Conservation (phyloP, 2,329 filamentous ascomycete genomes). For the Fusarium aywerte region DNA sequence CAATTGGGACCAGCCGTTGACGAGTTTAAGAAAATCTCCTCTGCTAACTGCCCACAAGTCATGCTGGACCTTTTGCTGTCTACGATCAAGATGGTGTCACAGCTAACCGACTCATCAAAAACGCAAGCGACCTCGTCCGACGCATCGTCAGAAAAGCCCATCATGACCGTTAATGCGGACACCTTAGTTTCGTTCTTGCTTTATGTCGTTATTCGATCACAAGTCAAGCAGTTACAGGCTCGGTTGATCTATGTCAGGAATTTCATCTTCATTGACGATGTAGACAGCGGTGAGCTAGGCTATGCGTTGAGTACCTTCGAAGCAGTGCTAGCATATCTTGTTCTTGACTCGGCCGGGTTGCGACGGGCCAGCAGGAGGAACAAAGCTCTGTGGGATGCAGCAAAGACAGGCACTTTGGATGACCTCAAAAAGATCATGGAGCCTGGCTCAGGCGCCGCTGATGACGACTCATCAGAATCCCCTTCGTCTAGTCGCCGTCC, state of each 20-base stretch:
- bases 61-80: conserved; percentile 85
- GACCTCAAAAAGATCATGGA: conserved; percentile 84
- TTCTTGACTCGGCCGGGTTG: conserved; percentile 81
- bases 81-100: conserved; percentile 86
- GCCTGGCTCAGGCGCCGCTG: conserved; percentile 65
- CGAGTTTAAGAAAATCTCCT: conserved; percentile 86
- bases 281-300: conserved; percentile 94
- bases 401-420: conserved; percentile 78
- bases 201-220: conserved; percentile 90
- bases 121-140: conserved; percentile 51
- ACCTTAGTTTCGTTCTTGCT: conserved; percentile 91
- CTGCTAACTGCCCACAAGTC: conserved; percentile 82
- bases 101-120: conserved; percentile 65
- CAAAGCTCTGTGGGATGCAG: conserved; percentile 86
- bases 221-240: conserved; percentile 87
- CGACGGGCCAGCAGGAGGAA: conserved; percentile 88
- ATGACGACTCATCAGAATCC: conserved; percentile 56
- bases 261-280: conserved; percentile 97
- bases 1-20: conserved; percentile 83
- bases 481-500: conserved; percentile 57
- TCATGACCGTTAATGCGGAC: conserved; percentile 80
- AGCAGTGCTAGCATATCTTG: conserved; percentile 89
- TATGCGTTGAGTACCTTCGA: conserved; percentile 97
- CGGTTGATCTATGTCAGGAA: conserved; percentile 94
- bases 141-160: conserved; percentile 61